These are phyloP conservation scores for Bimuria novae-zelandiae DNA, from an alignment of 2,329 filamentous ascomycete species.

Conservation along the genomic window DNA sequence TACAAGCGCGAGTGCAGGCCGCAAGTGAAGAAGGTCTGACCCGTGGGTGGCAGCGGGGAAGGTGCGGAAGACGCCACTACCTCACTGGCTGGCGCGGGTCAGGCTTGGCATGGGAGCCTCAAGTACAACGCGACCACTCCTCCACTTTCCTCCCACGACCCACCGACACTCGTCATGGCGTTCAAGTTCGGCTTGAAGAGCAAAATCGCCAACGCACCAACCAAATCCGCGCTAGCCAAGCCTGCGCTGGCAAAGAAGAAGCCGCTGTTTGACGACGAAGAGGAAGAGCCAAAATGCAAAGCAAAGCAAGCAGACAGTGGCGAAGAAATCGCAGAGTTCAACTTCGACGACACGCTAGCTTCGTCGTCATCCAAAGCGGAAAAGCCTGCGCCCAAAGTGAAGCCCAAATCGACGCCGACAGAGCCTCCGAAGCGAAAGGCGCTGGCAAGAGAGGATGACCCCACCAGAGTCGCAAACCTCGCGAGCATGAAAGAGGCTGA, in stretches of 20 bases:
- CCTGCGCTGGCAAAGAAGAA: conserved; percentile 35
- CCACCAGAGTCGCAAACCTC: conserved; percentile 62
- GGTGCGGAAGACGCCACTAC: conserved; percentile 28
- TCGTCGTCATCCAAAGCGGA: conserved; percentile 25
- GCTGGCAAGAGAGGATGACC: conserved; percentile 37
- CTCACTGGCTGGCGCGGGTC: conserved; percentile 29
- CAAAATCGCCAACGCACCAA: conserved; percentile 48
- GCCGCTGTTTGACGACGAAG: conserved; percentile 58
- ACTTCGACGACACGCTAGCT: conserved; percentile 59
- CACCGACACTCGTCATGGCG: conserved; percentile 33
- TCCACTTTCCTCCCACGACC: background rate
- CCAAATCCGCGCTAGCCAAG: conserved; percentile 22
- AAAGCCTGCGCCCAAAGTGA: conserved; percentile 33
- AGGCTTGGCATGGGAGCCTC: conserved; percentile 24
- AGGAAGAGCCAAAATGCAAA: conserved; percentile 53
- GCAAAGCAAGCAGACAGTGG: conserved; percentile 45
- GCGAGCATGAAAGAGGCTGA: conserved; percentile 67
- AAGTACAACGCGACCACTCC: background rate
- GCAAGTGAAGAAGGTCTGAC: too few species aligned
- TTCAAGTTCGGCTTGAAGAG: conserved; percentile 66
- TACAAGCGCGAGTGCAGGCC: background rate
- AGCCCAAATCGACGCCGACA: conserved; percentile 38
- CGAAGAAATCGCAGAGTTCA: conserved; percentile 62
- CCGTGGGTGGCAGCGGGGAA: conserved; percentile 30
- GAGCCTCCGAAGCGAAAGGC: conserved; percentile 46